A percentile compares a stretch with the other conserved stretches of the same genome.
Conservation (phyloP, 257 asterid species). For the Echium plantagineum region DNA sequence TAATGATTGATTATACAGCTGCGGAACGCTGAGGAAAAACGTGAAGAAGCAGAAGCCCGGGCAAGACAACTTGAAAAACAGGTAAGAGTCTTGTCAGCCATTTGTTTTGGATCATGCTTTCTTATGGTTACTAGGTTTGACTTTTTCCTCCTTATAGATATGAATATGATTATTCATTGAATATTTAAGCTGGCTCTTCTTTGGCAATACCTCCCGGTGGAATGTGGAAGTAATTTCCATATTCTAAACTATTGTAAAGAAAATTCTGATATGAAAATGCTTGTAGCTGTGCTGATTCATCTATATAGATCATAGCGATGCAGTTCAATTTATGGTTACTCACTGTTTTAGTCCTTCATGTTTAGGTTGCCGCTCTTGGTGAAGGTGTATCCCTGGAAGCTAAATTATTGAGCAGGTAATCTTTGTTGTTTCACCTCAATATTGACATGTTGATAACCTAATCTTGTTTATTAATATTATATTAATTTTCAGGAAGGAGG, state of each 20-base stretch:
- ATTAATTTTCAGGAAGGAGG: slow-evolving; percentile 82
- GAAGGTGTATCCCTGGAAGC: slow-evolving; percentile 99
- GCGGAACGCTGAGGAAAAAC: slow-evolving; percentile 75
- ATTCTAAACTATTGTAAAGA: too few species aligned
- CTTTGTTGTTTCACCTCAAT: slow-evolving; percentile 11
- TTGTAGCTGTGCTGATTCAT: too few species aligned
- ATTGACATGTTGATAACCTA: slow-evolving; percentile 11
- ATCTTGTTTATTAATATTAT: slow-evolving; percentile 24
- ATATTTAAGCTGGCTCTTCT: too few species aligned
- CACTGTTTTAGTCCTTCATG: not conserved
- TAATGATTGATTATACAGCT: slow-evolving; percentile 54
- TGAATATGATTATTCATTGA: too few species aligned
- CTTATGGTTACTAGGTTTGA: slow-evolving; percentile 2
- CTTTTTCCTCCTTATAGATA: not conserved
- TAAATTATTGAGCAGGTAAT: slow-evolving; percentile 72
- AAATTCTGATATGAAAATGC: too few species aligned
- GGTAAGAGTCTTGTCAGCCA: slow-evolving; percentile 30
- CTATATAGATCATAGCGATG: not conserved
- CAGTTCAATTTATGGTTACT: not conserved
- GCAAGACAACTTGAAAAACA: slow-evolving; percentile 92
- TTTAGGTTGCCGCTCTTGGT: slow-evolving; percentile 90
- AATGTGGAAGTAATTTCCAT: too few species aligned
- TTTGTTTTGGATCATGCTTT: slow-evolving; percentile 1
- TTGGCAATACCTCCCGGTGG: too few species aligned
- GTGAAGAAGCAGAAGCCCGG: slow-evolving; percentile 92